Base-by-base conservation (phyloP, 2,329 filamentous ascomycete genomes). In the Penicillium sp. region DNA sequence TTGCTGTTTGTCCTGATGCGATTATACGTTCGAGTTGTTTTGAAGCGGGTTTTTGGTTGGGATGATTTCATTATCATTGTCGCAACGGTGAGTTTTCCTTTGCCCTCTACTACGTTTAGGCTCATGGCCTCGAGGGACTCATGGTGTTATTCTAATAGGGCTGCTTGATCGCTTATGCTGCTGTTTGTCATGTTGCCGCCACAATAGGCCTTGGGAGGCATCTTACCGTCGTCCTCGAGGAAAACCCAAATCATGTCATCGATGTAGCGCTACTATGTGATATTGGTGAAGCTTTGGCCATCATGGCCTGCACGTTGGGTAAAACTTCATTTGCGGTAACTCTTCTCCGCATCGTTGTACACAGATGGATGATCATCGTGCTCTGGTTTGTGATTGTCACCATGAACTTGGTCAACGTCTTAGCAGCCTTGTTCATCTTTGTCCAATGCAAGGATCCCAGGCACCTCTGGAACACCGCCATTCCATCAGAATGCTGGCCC, bases 291-390 rank as follows among this genome's bases (percentile, higher is more conserved):
- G 73, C 69, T 1, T 75, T 81, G 28, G 75, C 76, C 2, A 71
- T 81, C n/a, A 63, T 79, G 17, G 78, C 77, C 12, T 81, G 79
- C 66, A 75, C 74, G 2, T 60, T 76, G 1, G 75, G 78, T 0
- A 81, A 81, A 28, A 71, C 68, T 50, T 79, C 79, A 0, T 72
- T 81, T 1, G 78, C 76, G 0, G 69, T 79, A 9, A 80, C 80
- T 47, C 61, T 81, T 8, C 63, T 80, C 8, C 73, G 78, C 0
- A 67, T 81, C 4, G 75, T 80, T 19, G 71, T 70, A 4, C 62
- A 68, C 1, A 65, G 42, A 15, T 78, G 74, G 75, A 76, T 79
- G 65, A 71, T 70, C 22, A 33, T 77, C 3, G 58, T 64, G 0
- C 72, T 81, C 22, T 80, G 75, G 75, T 50, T 69, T 17, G 69